phyloP scores from a whole-genome alignment of 1,284 basidiomycete species.

The Sphagnurus paluster region DNA sequence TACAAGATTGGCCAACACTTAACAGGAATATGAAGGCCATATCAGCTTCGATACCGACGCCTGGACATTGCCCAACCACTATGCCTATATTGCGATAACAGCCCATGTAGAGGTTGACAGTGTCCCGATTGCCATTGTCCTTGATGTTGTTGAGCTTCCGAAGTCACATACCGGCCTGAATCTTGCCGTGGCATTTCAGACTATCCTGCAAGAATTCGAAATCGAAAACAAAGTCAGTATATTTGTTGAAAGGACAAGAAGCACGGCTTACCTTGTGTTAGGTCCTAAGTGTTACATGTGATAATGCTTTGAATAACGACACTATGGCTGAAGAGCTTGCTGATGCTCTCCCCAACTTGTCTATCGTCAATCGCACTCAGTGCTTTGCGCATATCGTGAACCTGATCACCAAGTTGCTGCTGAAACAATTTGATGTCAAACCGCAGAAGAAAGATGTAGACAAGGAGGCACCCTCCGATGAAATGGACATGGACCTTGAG shows the following conservation, averaged over 20 bases:
- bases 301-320: slow-evolving; percentile 31
- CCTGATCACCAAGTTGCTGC: neutral
- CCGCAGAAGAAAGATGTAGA: neutral
- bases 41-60: slow-evolving; percentile 29
- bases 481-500: no score
- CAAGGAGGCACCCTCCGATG: no score
- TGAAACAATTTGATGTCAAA: neutral
- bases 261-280: slow-evolving; percentile 2
- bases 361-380: neutral
- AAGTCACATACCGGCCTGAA: slow-evolving; percentile 20
- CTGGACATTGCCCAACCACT: slow-evolving; percentile 30
- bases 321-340: slow-evolving; percentile 22
- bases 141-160: slow-evolving; percentile 30
- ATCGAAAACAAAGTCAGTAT: slow-evolving; percentile 32
- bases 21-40: slow-evolving; percentile 16
- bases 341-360: neutral
- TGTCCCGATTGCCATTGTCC: slow-evolving; percentile 19
- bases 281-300: slow-evolving; percentile 24
- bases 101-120: slow-evolving; percentile 29
- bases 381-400: neutral
- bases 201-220: slow-evolving; percentile 29
- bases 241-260: slow-evolving; percentile 12
- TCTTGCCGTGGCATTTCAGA: slow-evolving; percentile 25
- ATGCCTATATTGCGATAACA: slow-evolving; percentile 1
- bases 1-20: slow-evolving; percentile 1